Base-by-base conservation (phyloP, 1,139 yeast genomes). In the Sugiyamaella paludigena region DNA sequence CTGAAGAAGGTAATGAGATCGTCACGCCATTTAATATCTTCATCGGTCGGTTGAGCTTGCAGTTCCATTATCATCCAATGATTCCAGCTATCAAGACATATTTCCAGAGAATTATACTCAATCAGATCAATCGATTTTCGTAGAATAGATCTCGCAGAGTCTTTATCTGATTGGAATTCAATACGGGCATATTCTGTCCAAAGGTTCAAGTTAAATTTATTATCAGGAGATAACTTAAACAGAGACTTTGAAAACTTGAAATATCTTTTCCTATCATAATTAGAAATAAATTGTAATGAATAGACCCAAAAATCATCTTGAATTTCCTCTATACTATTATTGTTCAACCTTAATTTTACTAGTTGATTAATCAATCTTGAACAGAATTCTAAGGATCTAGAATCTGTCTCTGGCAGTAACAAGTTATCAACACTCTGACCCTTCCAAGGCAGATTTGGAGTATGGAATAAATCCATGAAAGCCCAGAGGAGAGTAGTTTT, bases 121-220 rank as follows among this genome's bases (percentile, higher is more conserved):
- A 36, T 24, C 28, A 35, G 40, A 15, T 28, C 29, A 11, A 42
- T n/a, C 6, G 40, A 28, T 26, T 35, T 28, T 30, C 43, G 45
- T 28, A 47, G 35, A 12, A 47, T 32, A 16, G 26, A 19, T 1
- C 41, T 39, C 1, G 46, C 36, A 38, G 26, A 13, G 11, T n/a
- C 34, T n/a, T 35, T 16, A n/a, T 47, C 46, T n/a, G 32, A 34
- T 11, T 43, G 28, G 24, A 36, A 34, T 30, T 30, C 30, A 11
- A 39, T 24, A 39, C 33, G 11, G 10, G 46, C 52, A 42, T 36
- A 50, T 15, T 11, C 36, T 1, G 40, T 40, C 54, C 54, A 50
- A 12, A 50, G 34, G 7, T 12, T 28, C 33, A 49, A 7, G 27
- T 36, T 45, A 19, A 19, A 19, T 15, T 33, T 16, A 10, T 43